phyloP scores from a whole-genome alignment of 768 basidiomycete species.

The Lactifluus piperatus region DNA sequence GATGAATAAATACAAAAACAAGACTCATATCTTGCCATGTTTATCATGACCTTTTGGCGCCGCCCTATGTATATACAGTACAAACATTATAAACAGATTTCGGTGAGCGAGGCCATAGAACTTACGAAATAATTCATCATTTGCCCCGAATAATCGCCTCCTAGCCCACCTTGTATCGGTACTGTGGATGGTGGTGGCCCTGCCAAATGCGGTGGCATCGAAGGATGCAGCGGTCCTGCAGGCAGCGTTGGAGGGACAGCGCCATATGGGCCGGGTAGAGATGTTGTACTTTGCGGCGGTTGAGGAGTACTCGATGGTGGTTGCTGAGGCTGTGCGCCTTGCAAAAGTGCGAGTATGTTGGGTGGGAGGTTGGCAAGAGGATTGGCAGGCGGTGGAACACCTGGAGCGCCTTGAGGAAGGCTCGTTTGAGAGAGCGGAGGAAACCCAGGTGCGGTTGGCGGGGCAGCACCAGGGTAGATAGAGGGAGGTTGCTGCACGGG shows the following conservation, averaged over 20 bases:
- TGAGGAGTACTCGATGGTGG: slow-evolving; percentile 20
- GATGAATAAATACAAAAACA: slow-evolving; percentile 8
- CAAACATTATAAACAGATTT: background rate
- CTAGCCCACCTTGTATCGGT: slow-evolving; percentile 18
- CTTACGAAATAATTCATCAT: slow-evolving; percentile 63
- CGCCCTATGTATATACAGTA: background rate
- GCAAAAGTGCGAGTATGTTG: slow-evolving; percentile 19
- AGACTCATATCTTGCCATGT: background rate
- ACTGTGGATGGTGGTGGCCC: slow-evolving; percentile 27
- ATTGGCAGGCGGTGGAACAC: background rate
- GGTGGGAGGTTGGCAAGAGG: slow-evolving; percentile 12
- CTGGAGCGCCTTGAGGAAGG: slow-evolving; percentile 9
- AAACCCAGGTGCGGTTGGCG: slow-evolving; percentile 16
- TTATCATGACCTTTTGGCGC: slow-evolving; percentile 11
- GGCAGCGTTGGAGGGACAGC: slow-evolving; percentile 24
- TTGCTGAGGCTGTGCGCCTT: slow-evolving; percentile 17
- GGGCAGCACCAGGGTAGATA: slow-evolving; percentile 6
- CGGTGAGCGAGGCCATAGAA: background rate
- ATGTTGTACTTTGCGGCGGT: slow-evolving; percentile 7
- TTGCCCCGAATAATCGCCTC: slow-evolving; percentile 42
- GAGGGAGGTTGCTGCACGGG: slow-evolving; percentile 25
- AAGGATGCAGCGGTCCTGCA: slow-evolving; percentile 37
- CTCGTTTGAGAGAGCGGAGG: slow-evolving; percentile 13
- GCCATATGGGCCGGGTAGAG: slow-evolving; percentile 8
- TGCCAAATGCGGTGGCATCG: slow-evolving; percentile 37